Evolutionary conservation across 1,284 basidiomycete species (phyloP), one percentile per base, ranked within the genome.

Genomic region (Inonotus obliquus): DNA sequence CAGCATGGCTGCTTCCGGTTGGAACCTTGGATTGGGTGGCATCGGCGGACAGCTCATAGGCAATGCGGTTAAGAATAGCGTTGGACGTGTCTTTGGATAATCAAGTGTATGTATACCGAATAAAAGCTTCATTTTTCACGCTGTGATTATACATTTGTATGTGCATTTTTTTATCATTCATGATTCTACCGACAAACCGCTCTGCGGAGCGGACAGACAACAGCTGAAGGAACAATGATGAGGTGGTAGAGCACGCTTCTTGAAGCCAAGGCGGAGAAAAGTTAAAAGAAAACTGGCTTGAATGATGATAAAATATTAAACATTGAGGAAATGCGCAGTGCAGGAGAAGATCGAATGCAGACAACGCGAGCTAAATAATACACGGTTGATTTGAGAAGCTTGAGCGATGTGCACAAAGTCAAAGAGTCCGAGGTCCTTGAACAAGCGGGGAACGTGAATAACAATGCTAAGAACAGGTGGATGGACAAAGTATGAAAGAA

Each of bases 31-130:
- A 39, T 71, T 92, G 64, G 87, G 89, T 47, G 87, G 91, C 0
- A 73, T 95, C 54, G 90, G 92, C 2, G 88, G 91, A 9, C 89
- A 91, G 69, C 74, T 96, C 38, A 72, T 95, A 35, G 85, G 87
- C 2, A 85, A 91, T 9, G 85, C 88, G 4, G 84, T 96, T 45
- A 90, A 88, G 75, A 91, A 85, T 70, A 83, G 89, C 54, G 82
- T 95, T n/a, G 87, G 91, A 14, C 81, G 84, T 63, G 78, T 94
- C 41, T 91, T 94, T 65, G 21, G 54, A 38, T 35, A 35, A 35
- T 32, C 14, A 7, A n/a, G n/a, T n/a, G n/a, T n/a, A n/a, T n/a
- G n/a, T 14, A 44, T n/a, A 11, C 41, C 17, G 7, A 7, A n/a
- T n/a, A 44, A 7, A n/a, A 17, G n/a, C 17, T 44, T n/a, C 41